Conservation (phyloP, 306 rosid species). For the Pyrus betulifolia region DNA sequence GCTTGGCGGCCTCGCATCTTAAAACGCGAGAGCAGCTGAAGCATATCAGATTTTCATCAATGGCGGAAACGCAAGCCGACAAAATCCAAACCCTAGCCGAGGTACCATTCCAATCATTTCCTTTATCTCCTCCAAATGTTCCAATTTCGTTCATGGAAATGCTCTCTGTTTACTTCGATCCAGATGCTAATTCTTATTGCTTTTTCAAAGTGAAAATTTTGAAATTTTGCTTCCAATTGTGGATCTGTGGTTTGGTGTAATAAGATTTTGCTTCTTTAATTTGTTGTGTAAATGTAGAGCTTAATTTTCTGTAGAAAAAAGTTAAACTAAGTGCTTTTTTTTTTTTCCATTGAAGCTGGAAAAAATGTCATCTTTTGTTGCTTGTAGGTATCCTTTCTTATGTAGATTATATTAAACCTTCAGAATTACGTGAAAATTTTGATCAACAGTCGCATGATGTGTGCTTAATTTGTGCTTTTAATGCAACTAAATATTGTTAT, state of each 20-base stretch:
- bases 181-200: neutral
- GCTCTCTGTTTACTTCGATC: neutral
- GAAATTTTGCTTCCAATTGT: neutral
- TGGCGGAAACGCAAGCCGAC: constrained; percentile 61
- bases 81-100: constrained; percentile 52
- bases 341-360: neutral
- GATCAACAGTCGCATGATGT: neutral
- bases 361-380: too few relatives aligned
- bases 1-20: constrained; percentile 11
- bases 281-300: neutral
- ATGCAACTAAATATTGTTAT: neutral
- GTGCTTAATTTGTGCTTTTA: neutral
- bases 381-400: neutral
- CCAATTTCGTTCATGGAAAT: neutral
- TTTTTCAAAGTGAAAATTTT: neutral
- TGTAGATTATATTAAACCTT: neutral
- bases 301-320: neutral
- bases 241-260: constrained; percentile 4
- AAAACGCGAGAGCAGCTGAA: constrained; percentile 2
- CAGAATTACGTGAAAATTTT: neutral
- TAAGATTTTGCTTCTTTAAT: neutral
- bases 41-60: constrained; percentile 27
- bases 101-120: constrained; percentile 25
- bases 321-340: neutral
- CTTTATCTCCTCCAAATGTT: neutral